A percentile compares a stretch with the other conserved stretches of the same genome.
These are phyloP conservation scores for Epichloe festucae DNA, from an alignment of 2,329 filamentous ascomycete genomes.

Conservation along the genomic window DNA sequence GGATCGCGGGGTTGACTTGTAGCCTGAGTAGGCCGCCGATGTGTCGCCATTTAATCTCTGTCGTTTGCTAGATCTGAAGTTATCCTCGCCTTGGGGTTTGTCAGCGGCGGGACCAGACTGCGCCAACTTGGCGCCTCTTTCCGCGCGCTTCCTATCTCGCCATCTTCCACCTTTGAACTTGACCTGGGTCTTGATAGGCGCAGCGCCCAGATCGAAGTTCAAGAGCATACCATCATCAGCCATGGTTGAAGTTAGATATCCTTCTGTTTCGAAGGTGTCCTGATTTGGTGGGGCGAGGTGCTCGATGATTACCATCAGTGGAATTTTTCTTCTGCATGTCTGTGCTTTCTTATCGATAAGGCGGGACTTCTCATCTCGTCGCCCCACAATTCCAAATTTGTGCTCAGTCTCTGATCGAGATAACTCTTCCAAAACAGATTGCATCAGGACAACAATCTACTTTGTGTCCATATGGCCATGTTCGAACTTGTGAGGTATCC, in stretches of 20 bases:
- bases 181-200: conserved; percentile 45
- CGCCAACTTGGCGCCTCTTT: conserved; percentile 20
- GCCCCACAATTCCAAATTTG: no score
- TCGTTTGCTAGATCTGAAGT: conserved; percentile 30
- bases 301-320: not conserved
- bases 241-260: conserved; percentile 37
- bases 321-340: not conserved
- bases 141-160: conserved; percentile 72
- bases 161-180: conserved; percentile 84
- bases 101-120: conserved; percentile 11
- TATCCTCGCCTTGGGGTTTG: conserved; percentile 14
- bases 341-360: not conserved
- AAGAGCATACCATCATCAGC: conserved; percentile 90
- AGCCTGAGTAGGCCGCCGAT: conserved; percentile 5
- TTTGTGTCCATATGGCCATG: not conserved
- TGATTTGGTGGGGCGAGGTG: conserved; percentile 4
- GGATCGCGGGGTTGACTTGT: not conserved
- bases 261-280: not conserved
- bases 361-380: no score
- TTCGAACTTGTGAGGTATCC: not conserved
- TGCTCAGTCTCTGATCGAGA: no score
- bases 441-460: no score
- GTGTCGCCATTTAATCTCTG: conserved; percentile 24
- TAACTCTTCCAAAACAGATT: no score
- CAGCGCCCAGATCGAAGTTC: conserved; percentile 72